Evolutionary conservation across 139 green algal genomes (phyloP), one percentile per base, ranked within the genome.

Genomic region (Dunaliella primolecta): DNA sequence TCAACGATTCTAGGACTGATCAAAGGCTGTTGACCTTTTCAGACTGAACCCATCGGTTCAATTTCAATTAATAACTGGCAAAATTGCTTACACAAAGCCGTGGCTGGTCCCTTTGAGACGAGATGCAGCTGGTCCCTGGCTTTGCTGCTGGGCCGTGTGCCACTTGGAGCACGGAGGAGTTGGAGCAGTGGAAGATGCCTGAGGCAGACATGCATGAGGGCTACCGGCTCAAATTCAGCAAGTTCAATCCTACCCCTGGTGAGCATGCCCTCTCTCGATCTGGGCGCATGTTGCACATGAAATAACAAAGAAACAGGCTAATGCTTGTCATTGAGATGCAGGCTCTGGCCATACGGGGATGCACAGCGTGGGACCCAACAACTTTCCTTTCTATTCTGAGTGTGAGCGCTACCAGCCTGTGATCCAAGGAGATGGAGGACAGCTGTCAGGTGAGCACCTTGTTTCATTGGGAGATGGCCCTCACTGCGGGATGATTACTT

Each of bases 361-460:
- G 85, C 83, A 91, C 0, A 64, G 86, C 1, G 92, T 98, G 1
- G 87, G 94, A 0, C 96, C 96, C 36, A 98, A 98, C 91, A 97
- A 95, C 89, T 98, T 98, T 88, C 93, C 94, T 0, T 98, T 97
- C 86, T 98, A 98, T 86, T 88, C 72, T 3, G 90, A 94, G 24
- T 83, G 95, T 23, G 95, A 98, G 74, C 94, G 94, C 57, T 98
- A 98, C 86, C 85, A 85, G 2, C 92, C 96, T 0, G 83, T 95
- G 30, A 89, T 97, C 81, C 95, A 98, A 80, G 83, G 89, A 3
- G 96, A 98, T 82, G 96, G 96, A 25, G 96, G 94, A 2, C 94
- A 97, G 84, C 88, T 98, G 33, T 98, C 95, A 87, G 95, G 95
- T 96, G 36, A 64, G 57, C 38, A 2, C 21, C 57, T 31, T 37